Conservation (phyloP, 208 protist genomes). For the Leishmania turanica region DNA sequence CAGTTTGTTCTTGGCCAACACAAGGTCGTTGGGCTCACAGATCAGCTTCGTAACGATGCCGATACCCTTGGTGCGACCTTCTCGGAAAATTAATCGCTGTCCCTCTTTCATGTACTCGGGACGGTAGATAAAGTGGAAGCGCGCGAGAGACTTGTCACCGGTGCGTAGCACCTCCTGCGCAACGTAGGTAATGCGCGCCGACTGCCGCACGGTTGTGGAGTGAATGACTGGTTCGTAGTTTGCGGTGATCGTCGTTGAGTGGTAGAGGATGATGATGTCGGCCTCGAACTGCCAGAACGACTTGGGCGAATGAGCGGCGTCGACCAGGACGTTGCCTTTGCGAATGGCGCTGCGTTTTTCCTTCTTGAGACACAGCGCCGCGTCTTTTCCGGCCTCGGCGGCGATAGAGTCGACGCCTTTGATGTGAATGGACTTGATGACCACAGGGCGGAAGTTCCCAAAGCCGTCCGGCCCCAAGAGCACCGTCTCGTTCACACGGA, state of each 20-base stretch:
- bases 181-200: constrained; percentile 85
- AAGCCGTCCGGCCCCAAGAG: constrained; percentile 94
- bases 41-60: constrained; percentile 85
- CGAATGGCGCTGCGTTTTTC: constrained; percentile 92
- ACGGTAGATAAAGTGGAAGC: constrained; percentile 94
- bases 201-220: constrained; percentile 90
- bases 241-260: constrained; percentile 96
- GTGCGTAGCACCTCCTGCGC: constrained; percentile 94
- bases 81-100: constrained; percentile 93
- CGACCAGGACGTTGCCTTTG: constrained; percentile 95
- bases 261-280: constrained; percentile 97
- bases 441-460: constrained; percentile 88
- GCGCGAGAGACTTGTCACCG: constrained; percentile 92
- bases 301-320: constrained; percentile 51
- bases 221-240: constrained; percentile 98
- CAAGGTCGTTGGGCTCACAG: constrained; percentile 37
- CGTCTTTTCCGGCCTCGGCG: constrained; percentile 92
- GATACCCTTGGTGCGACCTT: constrained; percentile 95
- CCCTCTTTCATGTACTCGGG: constrained; percentile 94
- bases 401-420: constrained; percentile 85
- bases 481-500: constrained; percentile 92
- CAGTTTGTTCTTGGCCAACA: constrained; percentile 54
- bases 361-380: constrained; percentile 95
- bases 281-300: constrained; percentile 96
- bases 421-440: constrained; percentile 95